Base-by-base conservation (phyloP, 2,329 filamentous ascomycete genomes). In the Plenodomus biglobosus region DNA sequence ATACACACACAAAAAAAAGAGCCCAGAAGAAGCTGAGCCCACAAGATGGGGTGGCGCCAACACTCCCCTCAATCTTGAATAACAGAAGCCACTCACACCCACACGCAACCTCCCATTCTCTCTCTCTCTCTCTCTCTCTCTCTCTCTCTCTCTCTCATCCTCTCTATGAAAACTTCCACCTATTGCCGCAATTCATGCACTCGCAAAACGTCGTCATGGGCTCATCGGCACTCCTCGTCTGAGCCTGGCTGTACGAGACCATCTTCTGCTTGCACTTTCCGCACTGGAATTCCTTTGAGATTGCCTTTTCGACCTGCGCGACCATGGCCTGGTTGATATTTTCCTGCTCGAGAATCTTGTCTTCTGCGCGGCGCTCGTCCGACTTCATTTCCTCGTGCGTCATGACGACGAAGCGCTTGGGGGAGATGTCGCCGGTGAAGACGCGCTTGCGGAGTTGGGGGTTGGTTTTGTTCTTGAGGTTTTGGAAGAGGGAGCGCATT, bases 321-420 rank as follows among this genome's bases (percentile, higher is more conserved):
- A 95, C 92, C 85, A 97, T 95, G 1, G 94, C 90, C 74, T 92
- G 90, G 78, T 91, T 91, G 88, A 97, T 92, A 74, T 99, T 99
- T 75, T 96, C 90, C 74, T 88, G 85, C 69, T 91, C 81, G 42
- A 96, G 80, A 71, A 85, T 84, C 60, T 82, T 77, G 60, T 96
- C 91, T 66, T 86, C 83, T 62, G 84, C 84, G 52, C 85, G 84
- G 73, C 89, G 87, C 72, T 94, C 85, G 41, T 85, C 86, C 40
- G 88, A 94, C 77, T 95, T 95, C 69, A 99, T 83, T 72, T 97
- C 92, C 46, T 96, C 88, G 62, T 89, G 85, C 8, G 85, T 83
- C 94, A 99, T 96, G 64, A 78, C 77, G 48, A 96, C 91, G 62
- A 99, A 95, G 30, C 79, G 78, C 2, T 85, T 82, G 0, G 91